Evolutionary conservation across 768 basidiomycete genomes (phyloP), one percentile per base, ranked within the genome.

Genomic region (Leccinum fibrillosum): DNA sequence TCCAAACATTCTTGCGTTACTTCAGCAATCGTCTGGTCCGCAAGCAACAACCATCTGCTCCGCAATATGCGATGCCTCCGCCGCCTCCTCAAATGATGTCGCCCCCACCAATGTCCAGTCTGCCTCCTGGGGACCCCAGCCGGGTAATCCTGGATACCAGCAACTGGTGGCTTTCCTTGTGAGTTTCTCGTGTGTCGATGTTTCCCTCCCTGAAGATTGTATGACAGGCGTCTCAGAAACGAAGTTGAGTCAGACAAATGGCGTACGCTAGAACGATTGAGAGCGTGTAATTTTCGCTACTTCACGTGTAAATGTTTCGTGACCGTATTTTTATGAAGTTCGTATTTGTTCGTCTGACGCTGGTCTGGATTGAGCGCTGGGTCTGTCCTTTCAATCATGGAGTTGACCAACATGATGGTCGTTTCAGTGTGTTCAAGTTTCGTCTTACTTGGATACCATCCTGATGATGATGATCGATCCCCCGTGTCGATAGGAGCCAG

Each of bases 141-240:
- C 77, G 1, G 79, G 79, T 4, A 69, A 69, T 17, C 72, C 73
- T 0, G 77, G 75, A 50, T 87, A 85, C 62, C 84, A 86, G 63
- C 84, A 88, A 64, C 71, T 89, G 47, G 86, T 90, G 84, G 81
- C 83, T 17, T 89, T 83, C 66, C 75, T 87, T 61, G 88, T 89
- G 59, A 73, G 83, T 70, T 13, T 51, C n/a, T 19, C 4, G 15
- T 9, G 8, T 39, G 15, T 55, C 26, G 2, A 0, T 5, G n/a
- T 12, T 9, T 52, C 28, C n/a, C 9, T 23, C 8, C 1, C 30
- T 68, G 30, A 62, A 21, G 17, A 8, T 44, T 35, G 7, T 1
- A 12, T 15, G 26, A 15, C 26, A 71, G 68, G 67, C 70, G 6
- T 58, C 70, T 15, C 70, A 72, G 59, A 72, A 72, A 55, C 68